phyloP scores from a whole-genome alignment of 192 early-diverging fungal genomes.

The Haplosporangium gracile region DNA sequence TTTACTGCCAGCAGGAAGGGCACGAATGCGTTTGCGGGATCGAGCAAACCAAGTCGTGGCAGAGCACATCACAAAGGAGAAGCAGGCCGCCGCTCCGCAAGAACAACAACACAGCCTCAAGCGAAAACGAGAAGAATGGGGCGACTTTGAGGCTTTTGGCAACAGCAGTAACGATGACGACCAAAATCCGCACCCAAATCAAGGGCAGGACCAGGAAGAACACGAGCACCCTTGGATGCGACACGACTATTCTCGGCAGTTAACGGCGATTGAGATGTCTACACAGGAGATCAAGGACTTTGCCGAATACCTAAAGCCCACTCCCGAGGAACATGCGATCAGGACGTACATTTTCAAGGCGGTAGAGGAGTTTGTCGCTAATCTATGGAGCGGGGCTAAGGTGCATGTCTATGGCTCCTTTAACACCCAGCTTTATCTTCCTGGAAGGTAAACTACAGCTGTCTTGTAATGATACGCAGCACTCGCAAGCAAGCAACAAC shows the following conservation, averaged over 20 bases:
- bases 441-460: conserved; percentile 78
- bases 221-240: conserved; percentile 44
- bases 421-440: conserved; percentile 88
- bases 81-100: neutral
- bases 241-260: conserved; percentile 1
- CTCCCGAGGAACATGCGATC: conserved; percentile 82
- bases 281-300: conserved; percentile 82
- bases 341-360: conserved; percentile 77
- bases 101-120: neutral
- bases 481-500: neutral
- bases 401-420: conserved; percentile 91
- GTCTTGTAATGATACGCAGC: conserved; percentile 37
- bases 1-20: too few relatives aligned
- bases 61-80: too few relatives aligned
- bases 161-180: neutral
- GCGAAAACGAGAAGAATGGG: neutral
- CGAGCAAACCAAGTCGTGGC: too few relatives aligned
- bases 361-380: conserved; percentile 65
- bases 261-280: conserved; percentile 21
- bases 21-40: too few relatives aligned
- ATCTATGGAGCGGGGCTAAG: conserved; percentile 57
- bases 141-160: neutral
- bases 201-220: neutral
- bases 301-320: conserved; percentile 86
- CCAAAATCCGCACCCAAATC: neutral